phyloP scores from a whole-genome alignment of 768 basidiomycete genomes.

The Agaricus bisporus region DNA sequence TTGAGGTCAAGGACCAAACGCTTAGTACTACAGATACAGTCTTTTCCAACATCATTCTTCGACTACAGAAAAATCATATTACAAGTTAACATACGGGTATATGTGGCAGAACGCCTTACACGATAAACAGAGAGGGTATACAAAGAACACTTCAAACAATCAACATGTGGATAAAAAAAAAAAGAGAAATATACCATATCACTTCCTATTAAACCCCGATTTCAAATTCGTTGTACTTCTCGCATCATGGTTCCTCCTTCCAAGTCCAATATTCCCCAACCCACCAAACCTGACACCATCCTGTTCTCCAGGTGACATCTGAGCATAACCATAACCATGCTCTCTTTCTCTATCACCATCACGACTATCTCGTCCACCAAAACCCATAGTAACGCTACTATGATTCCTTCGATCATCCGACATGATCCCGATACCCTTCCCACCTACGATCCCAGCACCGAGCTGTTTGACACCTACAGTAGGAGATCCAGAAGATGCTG shows the following conservation, averaged over 20 bases:
- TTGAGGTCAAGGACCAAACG: no score
- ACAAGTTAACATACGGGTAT: not conserved
- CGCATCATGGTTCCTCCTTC: slow-evolving; percentile 35
- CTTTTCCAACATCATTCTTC: not conserved
- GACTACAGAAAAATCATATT: not conserved
- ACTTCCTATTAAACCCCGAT: slow-evolving; percentile 11
- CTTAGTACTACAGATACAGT: no score
- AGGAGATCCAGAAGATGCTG: slow-evolving; percentile 18
- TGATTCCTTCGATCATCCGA: slow-evolving; percentile 43
- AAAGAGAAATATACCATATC: not conserved
- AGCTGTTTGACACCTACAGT: slow-evolving; percentile 1
- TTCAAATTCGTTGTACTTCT: slow-evolving; percentile 49
- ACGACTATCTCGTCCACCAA: slow-evolving; percentile 3
- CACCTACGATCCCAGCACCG: slow-evolving; percentile 14
- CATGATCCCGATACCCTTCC: slow-evolving; percentile 29
- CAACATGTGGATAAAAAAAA: not conserved
- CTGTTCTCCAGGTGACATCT: slow-evolving; percentile 20
- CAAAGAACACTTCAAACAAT: not conserved
- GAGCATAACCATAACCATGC: slow-evolving; percentile 3
- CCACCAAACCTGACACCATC: slow-evolving; percentile 44
- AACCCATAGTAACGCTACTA: slow-evolving; percentile 34
- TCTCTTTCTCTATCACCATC: slow-evolving; percentile 2
- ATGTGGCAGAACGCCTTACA: not conserved
- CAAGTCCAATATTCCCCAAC: slow-evolving; percentile 11
- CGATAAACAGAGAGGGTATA: not conserved